phyloP scores from a whole-genome alignment of 164 flowering plant species.

The Sedum album region DNA sequence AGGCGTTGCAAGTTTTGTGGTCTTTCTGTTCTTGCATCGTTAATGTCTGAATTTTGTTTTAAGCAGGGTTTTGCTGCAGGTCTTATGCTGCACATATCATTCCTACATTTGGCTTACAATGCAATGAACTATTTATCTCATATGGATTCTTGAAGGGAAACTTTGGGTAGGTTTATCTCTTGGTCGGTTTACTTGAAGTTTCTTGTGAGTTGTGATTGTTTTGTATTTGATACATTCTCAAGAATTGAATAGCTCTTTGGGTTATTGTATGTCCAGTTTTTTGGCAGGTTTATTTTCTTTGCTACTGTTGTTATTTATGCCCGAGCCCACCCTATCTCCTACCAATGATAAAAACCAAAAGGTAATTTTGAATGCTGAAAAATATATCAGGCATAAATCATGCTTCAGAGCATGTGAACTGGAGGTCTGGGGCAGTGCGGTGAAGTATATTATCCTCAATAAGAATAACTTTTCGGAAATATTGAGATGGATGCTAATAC shows the following conservation, averaged over 20 bases:
- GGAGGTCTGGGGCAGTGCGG: not conserved
- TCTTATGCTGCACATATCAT: conserved; percentile 94
- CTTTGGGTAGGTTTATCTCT: conserved; percentile 57
- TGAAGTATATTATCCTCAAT: not conserved
- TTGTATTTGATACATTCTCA: not conserved
- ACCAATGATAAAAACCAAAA: conserved; percentile 42
- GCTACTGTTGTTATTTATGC: conserved; percentile 69
- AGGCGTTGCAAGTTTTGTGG: not conserved
- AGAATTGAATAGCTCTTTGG: conserved; percentile 1
- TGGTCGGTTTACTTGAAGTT: not conserved
- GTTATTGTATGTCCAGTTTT: conserved; percentile 48
- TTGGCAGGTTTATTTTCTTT: conserved; percentile 83
- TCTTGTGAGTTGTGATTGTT: not conserved
- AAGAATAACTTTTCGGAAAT: conserved; percentile 31
- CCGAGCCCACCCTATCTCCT: conserved; percentile 72
- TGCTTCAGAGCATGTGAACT: not conserved
- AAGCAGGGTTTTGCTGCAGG: conserved; percentile 96
- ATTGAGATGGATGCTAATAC: conserved; percentile 62
- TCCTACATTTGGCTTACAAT: conserved; percentile 93
- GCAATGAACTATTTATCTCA: conserved; percentile 83
- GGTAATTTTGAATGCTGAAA: conserved; percentile 25
- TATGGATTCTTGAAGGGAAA: conserved; percentile 91
- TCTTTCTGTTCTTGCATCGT: not conserved
- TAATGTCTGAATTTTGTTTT: conserved; percentile 7
- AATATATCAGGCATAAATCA: not conserved